Evolutionary conservation across 805 yeast genomes (phyloP).

Genomic region (Scheffersomyces amazonensis): DNA sequence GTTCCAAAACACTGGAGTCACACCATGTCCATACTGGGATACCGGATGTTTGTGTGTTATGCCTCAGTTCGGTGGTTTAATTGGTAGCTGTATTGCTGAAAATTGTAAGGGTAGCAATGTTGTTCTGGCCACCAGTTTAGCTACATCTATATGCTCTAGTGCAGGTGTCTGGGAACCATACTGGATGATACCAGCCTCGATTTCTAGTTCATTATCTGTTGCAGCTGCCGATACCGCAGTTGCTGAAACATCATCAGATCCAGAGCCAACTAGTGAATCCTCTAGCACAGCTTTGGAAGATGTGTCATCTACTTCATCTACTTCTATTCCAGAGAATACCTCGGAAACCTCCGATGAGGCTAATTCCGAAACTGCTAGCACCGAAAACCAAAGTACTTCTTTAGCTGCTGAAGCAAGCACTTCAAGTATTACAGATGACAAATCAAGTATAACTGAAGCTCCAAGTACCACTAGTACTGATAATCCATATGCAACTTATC

Average conservation of each 20-base stretch:
- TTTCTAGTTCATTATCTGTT: conserved; percentile 17
- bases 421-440: not conserved
- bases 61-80: conserved; percentile 28
- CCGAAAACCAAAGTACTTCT: too few relatives aligned
- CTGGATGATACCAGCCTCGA: conserved; percentile 25
- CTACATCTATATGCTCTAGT: conserved; percentile 33
- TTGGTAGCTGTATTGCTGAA: conserved; percentile 35
- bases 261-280: conserved; percentile 1
- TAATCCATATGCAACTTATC: conserved; percentile 24
- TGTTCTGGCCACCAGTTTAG: conserved; percentile 23
- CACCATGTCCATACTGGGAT: conserved; percentile 18
- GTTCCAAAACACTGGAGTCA: not conserved
- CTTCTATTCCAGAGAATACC: conserved; percentile 4
- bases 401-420: not conserved
- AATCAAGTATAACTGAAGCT: not conserved
- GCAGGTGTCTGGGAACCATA: conserved; percentile 30
- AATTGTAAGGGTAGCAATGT: conserved; percentile 34
- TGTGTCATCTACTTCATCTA: not conserved
- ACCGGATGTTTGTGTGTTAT: conserved; percentile 45
- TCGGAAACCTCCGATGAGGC: conserved; percentile 6
- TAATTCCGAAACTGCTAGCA: conserved; percentile 2
- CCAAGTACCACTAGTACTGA: not conserved
- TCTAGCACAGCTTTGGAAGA: conserved; percentile 7
- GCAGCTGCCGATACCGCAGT: conserved; percentile 21
- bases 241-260: conserved; percentile 9